Evolutionary conservation across 2,329 filamentous ascomycete species (phyloP), one percentile per base, ranked within the genome.

Genomic region (Fusarium transvaalense): DNA sequence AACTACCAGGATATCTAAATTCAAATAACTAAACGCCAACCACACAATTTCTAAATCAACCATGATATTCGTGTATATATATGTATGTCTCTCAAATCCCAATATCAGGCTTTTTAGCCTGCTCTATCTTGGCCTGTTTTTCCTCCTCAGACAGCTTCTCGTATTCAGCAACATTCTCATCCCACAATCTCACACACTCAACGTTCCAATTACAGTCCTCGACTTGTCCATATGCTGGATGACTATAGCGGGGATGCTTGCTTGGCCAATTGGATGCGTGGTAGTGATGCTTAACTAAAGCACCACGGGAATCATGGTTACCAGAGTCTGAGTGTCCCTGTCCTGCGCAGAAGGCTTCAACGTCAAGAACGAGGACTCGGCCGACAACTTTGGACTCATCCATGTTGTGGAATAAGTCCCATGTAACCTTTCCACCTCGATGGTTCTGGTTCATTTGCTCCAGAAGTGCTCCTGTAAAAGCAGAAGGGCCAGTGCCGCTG

Each of bases 241-340:
- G 90, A 46, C 82, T 88, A 78, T 85, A 91, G 31, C 90, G 83
- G 2, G 88, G 89, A 74, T 92, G 90, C 4, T 82, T 82, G 53
- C 84, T 86, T 4, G 90, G 91, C 91, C 91, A 92, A 61, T 88
- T 86, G 2, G 89, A 92, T 1, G 91, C 91, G 76, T 92, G 91
- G 73, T 92, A 93, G 76, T 92, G 89, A 75, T 93, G 91, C 76
- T 89, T 91, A 25, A 92, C 89, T 2, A 92, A 81, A 3, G 91
- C 90, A 21, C 84, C 84, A 51, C 88, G 83, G 2, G 89, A 84
- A 52, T 90, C 85, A 76, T 92, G 90, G 72, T 89, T 92, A 15
- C 90, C 90, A 0, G 89, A 91, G 74, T 92, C 86, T 0, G 90
- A 92, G 76, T 92, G 90, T 14, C 90, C 90, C 76, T 92, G 90